Evolutionary conservation across 805 yeast genomes (phyloP).

Genomic region (Debaryomyces maramus): DNA sequence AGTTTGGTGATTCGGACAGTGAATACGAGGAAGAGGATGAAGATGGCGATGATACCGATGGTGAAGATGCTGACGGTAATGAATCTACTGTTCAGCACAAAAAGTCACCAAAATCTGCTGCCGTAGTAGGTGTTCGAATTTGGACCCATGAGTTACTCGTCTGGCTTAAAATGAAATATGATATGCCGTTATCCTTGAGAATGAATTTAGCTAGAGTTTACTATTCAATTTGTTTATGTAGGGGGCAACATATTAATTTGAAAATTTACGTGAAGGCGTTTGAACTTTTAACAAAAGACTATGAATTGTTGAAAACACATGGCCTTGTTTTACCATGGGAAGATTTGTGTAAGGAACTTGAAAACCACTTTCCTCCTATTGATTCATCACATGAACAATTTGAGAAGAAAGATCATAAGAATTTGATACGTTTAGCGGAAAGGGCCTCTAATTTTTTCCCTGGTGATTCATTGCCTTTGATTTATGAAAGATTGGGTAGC

Average conservation of each 20-base stretch:
- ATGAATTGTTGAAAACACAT: slow-evolving; percentile 33
- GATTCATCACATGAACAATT: slow-evolving; percentile 47
- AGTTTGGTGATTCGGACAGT: slow-evolving; percentile 34
- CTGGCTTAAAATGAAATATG: slow-evolving; percentile 76
- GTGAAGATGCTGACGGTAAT: slow-evolving; percentile 32
- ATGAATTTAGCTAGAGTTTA: slow-evolving; percentile 65
- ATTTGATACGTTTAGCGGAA: slow-evolving; percentile 52
- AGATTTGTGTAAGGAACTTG: slow-evolving; percentile 40
- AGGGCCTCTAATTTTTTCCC: slow-evolving; percentile 57
- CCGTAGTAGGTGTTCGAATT: slow-evolving; percentile 70
- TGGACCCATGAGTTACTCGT: slow-evolving; percentile 87
- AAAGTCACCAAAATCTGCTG: slow-evolving; percentile 63
- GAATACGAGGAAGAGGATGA: slow-evolving; percentile 46
- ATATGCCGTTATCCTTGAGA: slow-evolving; percentile 68
- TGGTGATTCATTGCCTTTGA: slow-evolving; percentile 44
- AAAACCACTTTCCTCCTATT: slow-evolving; percentile 30
- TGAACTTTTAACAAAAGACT: slow-evolving; percentile 53
- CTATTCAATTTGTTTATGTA: slow-evolving; percentile 66
- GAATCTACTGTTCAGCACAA: slow-evolving; percentile 53
- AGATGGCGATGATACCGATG: slow-evolving; percentile 38
- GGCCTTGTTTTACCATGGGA: slow-evolving; percentile 55
- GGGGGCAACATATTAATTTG: slow-evolving; percentile 67
- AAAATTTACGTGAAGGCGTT: slow-evolving; percentile 64
- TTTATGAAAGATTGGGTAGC: slow-evolving; percentile 52
- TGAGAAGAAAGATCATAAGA: slow-evolving; percentile 51